Percentiles rank a stretch among this genome's conserved stretches.
These are phyloP conservation scores for Aspergillus ochraceus DNA, from an alignment of 2,329 filamentous ascomycete genomes.

Conservation along the genomic window DNA sequence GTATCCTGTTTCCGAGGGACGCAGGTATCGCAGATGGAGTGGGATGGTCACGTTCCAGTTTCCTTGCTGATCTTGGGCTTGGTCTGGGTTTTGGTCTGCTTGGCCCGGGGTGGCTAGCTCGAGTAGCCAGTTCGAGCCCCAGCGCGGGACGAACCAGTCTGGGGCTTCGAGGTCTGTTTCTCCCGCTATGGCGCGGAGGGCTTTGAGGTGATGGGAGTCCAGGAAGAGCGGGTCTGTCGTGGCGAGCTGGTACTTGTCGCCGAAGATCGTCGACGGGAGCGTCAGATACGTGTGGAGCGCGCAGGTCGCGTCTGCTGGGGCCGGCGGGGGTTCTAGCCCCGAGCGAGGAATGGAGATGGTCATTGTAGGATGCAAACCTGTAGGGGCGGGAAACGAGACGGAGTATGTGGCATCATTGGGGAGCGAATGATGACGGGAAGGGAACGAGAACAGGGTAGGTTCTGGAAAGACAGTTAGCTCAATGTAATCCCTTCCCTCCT, in stretches of 20 bases:
- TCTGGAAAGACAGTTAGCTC: slow-evolving; percentile 44
- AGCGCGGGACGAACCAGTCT: slow-evolving; percentile 71
- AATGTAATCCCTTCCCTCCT: not conserved
- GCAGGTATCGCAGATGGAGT: slow-evolving; percentile 80
- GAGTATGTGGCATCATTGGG: slow-evolving; percentile 56
- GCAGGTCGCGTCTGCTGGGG: slow-evolving; percentile 58
- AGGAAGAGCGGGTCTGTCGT: slow-evolving; percentile 65
- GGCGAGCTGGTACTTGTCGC: slow-evolving; percentile 80
- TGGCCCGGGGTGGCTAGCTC: slow-evolving; percentile 63
- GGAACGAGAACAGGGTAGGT: slow-evolving; percentile 78
- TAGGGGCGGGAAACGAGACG: slow-evolving; percentile 66
- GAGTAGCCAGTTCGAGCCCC: slow-evolving; percentile 78
- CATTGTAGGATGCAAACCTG: slow-evolving; percentile 81
- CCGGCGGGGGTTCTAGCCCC: slow-evolving; percentile 50
- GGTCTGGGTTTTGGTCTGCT: not conserved
- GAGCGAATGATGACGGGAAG: slow-evolving; percentile 70
- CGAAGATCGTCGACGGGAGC: slow-evolving; percentile 77
- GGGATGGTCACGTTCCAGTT: slow-evolving; percentile 59
- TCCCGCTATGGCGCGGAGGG: slow-evolving; percentile 67
- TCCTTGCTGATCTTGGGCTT: not conserved
- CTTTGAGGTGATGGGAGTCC: slow-evolving; percentile 72
- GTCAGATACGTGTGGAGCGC: slow-evolving; percentile 77
- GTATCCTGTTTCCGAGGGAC: slow-evolving; percentile 59
- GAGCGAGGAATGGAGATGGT: slow-evolving; percentile 62
- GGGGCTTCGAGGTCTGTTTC: slow-evolving; percentile 90